Conservation (phyloP, 2,329 filamentous ascomycete genomes). For the Penicillium sp. region DNA sequence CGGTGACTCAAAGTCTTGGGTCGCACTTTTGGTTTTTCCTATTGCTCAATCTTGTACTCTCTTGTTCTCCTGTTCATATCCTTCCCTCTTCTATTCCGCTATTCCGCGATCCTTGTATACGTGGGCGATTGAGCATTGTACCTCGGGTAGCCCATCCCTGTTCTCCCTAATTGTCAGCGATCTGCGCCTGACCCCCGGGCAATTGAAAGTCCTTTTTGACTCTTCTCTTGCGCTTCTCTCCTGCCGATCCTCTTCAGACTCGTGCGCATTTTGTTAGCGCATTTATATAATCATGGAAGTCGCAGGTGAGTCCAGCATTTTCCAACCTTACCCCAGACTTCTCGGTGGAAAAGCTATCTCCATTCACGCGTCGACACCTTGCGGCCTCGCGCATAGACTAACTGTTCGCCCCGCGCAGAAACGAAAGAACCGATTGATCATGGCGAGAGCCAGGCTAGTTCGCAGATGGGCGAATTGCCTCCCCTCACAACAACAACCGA, state of each 20-base stretch:
- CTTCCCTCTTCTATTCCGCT: background rate
- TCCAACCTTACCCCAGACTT: background rate
- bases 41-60: background rate
- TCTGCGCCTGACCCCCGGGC: background rate
- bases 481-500: conserved; percentile 51
- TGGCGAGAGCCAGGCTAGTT: conserved; percentile 21
- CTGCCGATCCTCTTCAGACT: conserved; percentile 2
- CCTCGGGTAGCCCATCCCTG: conserved; percentile 1
- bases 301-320: conserved; percentile 10
- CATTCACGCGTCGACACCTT: background rate
- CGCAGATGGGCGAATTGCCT: conserved; percentile 28
- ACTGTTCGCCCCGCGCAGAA: conserved; percentile 3
- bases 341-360: background rate
- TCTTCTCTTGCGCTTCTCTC: background rate
- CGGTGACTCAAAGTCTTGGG: conserved; percentile 14
- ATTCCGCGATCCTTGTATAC: background rate
- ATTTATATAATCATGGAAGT: conserved; percentile 12
- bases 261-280: background rate
- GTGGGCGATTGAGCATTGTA: background rate
- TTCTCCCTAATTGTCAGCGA: background rate
- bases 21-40: background rate
- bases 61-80: background rate
- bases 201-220: background rate
- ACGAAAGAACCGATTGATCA: conserved; percentile 16
- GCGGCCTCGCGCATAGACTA: conserved; percentile 3